Percentiles rank a stretch among this genome's conserved stretches.
These are phyloP conservation scores for Phytopythium montanum DNA, from an alignment of 352 stramenopile species.

Conservation along the genomic window DNA sequence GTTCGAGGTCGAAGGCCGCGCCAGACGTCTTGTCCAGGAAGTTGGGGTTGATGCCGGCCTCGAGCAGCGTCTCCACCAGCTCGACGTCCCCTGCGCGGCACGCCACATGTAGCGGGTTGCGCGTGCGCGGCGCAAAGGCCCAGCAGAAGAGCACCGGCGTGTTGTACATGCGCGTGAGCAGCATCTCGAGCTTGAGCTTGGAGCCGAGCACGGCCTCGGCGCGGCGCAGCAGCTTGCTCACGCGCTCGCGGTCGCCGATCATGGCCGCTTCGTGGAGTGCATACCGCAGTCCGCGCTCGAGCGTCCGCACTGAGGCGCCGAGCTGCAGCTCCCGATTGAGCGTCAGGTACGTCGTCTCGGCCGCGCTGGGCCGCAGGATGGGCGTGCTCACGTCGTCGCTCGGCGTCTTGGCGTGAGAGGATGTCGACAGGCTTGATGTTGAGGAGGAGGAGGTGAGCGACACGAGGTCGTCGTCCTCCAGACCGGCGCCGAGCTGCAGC, in stretches of 20 bases:
- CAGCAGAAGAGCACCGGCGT: slow-evolving; percentile 54
- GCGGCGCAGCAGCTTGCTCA: slow-evolving; percentile 41
- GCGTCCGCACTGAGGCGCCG: slow-evolving; percentile 24
- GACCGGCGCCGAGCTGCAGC: slow-evolving; percentile 49
- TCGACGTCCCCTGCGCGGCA: slow-evolving; percentile 54
- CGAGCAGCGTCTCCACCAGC: slow-evolving; percentile 52
- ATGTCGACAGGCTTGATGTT: slow-evolving; percentile 4
- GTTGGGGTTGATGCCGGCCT: slow-evolving; percentile 65
- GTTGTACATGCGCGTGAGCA: slow-evolving; percentile 70
- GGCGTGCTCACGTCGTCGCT: slow-evolving; percentile 18
- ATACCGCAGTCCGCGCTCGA: slow-evolving; percentile 45
- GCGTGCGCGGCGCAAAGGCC: slow-evolving; percentile 62
- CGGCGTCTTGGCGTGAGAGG: slow-evolving; percentile 8
- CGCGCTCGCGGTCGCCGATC: slow-evolving; percentile 36
- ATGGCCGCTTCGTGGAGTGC: slow-evolving; percentile 47
- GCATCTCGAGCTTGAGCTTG: slow-evolving; percentile 54
- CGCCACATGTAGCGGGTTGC: slow-evolving; percentile 73
- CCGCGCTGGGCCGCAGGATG: slow-evolving; percentile 35
- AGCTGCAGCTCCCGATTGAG: slow-evolving; percentile 36
- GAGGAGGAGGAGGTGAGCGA: slow-evolving; percentile 9
- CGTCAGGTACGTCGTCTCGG: slow-evolving; percentile 31
- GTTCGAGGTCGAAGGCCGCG: slow-evolving; percentile 46
- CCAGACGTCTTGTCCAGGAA: slow-evolving; percentile 78
- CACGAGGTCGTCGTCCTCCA: slow-evolving; percentile 44
- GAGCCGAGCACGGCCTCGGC: slow-evolving; percentile 53